These are phyloP conservation scores for Tylopilus vinaceipallidus DNA, from an alignment of 768 basidiomycete genomes.

Conservation along the genomic window DNA sequence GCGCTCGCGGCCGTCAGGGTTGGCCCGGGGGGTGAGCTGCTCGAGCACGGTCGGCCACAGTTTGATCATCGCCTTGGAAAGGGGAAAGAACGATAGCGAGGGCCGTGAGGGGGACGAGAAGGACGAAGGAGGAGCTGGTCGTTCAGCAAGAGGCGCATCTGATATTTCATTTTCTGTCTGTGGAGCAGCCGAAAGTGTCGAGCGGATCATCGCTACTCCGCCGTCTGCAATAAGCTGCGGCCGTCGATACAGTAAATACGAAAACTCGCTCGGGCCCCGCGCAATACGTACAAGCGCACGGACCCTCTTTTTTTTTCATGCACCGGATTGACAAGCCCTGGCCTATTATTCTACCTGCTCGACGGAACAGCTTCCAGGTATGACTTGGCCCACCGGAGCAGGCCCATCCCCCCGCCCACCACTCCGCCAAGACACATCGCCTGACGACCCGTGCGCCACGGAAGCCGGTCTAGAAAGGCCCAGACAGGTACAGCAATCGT, in stretches of 20 bases:
- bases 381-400: constrained; percentile 40
- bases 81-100: constrained; percentile 22
- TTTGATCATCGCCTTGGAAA: constrained; percentile 55
- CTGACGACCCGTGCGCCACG: constrained; percentile 47
- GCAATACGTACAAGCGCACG: constrained; percentile 10
- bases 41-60: constrained; percentile 60
- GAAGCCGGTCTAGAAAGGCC: constrained; percentile 50
- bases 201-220: constrained; percentile 15
- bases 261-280: too few species aligned
- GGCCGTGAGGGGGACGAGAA: constrained; percentile 13
- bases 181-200: constrained; percentile 8
- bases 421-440: constrained; percentile 54
- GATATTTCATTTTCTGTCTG: constrained; percentile 10
- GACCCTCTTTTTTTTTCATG: constrained; percentile 5
- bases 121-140: constrained; percentile 10
- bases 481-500: not conserved
- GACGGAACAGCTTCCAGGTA: constrained; percentile 27
- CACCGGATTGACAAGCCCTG: not conserved
- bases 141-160: constrained; percentile 4
- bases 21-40: constrained; percentile 60
- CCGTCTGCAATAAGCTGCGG: not conserved
- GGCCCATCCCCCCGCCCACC: constrained; percentile 53
- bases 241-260: not conserved
- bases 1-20: constrained; percentile 41
- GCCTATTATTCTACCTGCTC: not conserved